phyloP scores from a whole-genome alignment of 257 asterid species.

The Verbascum thapsus region DNA sequence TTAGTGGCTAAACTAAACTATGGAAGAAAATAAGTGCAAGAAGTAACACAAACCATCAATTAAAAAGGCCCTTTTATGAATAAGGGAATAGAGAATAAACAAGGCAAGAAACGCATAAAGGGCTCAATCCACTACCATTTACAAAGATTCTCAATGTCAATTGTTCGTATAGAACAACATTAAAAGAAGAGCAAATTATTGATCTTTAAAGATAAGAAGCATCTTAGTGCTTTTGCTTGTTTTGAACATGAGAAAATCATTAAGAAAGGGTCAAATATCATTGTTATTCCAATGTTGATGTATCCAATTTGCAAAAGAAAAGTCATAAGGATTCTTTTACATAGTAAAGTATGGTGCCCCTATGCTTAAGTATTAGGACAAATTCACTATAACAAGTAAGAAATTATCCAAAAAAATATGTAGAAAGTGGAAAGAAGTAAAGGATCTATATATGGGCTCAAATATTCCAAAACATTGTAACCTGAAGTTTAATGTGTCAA shows the following conservation, averaged over 20 bases:
- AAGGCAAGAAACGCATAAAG: slow-evolving; percentile 37
- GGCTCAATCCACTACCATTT: slow-evolving; percentile 17
- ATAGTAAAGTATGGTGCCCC: too few relatives aligned
- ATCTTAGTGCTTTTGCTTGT: slow-evolving; percentile 24
- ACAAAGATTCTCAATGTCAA: slow-evolving; percentile 31
- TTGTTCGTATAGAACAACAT: slow-evolving; percentile 18
- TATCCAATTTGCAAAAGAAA: not conserved
- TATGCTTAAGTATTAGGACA: not conserved
- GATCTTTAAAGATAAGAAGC: slow-evolving; percentile 33
- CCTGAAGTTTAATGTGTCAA: too few relatives aligned
- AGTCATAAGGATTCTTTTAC: not conserved
- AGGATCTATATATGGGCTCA: too few relatives aligned
- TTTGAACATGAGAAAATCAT: slow-evolving; percentile 13
- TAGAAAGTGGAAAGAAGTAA: too few relatives aligned
- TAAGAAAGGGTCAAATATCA: not conserved
- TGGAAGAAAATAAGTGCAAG: slow-evolving; percentile 16
- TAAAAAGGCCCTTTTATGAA: slow-evolving; percentile 1
- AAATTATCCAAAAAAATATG: too few relatives aligned
- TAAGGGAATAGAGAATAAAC: slow-evolving; percentile 22
- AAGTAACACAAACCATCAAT: not conserved
- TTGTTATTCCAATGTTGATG: not conserved
- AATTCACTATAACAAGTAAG: not conserved
- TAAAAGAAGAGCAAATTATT: not conserved
- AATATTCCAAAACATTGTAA: too few relatives aligned
- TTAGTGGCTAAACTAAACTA: not conserved